Evolutionary conservation across 2,329 filamentous ascomycete species (phyloP).

Genomic region (Sclerotinia nivalis): DNA sequence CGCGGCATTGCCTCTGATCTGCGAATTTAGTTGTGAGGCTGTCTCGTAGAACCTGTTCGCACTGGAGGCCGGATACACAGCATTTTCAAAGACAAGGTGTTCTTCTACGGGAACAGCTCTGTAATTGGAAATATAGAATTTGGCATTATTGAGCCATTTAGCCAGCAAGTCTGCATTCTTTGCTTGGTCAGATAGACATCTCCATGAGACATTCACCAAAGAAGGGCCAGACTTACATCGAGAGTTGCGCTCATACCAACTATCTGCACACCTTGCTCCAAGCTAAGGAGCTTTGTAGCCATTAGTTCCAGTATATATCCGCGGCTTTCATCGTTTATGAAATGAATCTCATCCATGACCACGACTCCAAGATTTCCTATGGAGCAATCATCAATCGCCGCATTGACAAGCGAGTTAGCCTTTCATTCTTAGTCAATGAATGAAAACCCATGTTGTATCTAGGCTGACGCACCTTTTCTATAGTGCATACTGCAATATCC

Average conservation of each 20-base stretch:
- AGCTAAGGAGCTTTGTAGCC: constrained; percentile 69
- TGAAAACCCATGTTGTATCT: not conserved
- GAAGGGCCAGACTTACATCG: constrained; percentile 50
- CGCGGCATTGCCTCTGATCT: constrained; percentile 36
- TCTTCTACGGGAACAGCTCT: constrained; percentile 75
- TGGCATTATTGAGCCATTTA: constrained; percentile 64
- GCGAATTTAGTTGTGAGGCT: constrained; percentile 45
- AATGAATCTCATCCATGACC: constrained; percentile 78
- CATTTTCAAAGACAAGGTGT: constrained; percentile 69
- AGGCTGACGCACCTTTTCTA: constrained; percentile 62
- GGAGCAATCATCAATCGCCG: constrained; percentile 69
- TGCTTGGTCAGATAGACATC: constrained; percentile 13
- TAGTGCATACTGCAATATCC: constrained; percentile 76
- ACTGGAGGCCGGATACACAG: constrained; percentile 63
- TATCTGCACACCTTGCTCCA: constrained; percentile 68
- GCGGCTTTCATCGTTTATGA: constrained; percentile 76
- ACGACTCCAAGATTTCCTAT: constrained; percentile 64
- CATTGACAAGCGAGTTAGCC: constrained; percentile 74
- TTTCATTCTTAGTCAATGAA: constrained; percentile 39
- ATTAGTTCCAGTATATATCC: constrained; percentile 76
- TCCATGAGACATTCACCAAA: not conserved
- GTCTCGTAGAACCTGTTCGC: constrained; percentile 60
- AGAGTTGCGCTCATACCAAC: constrained; percentile 80
- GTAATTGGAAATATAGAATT: constrained; percentile 72
- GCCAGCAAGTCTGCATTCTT: constrained; percentile 71